Conservation (phyloP, 2,329 filamentous ascomycete species). For the Aaosphaeria arxii region DNA sequence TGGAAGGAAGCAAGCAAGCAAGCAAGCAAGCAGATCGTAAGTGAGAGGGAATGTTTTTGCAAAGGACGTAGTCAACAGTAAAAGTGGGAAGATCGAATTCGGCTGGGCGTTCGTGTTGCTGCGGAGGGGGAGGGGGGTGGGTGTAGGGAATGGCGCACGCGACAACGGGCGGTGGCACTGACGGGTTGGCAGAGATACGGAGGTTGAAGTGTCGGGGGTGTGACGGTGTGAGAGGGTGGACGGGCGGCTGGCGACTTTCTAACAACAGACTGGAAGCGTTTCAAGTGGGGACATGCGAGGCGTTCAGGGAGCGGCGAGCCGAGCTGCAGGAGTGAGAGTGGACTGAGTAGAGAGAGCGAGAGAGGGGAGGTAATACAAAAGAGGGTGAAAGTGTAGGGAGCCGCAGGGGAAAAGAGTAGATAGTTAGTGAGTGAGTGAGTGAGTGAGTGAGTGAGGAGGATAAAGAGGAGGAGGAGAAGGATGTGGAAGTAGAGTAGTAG, state of each 20-base stretch:
- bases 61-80: background rate
- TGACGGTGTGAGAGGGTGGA: background rate
- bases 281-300: background rate
- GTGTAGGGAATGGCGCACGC: slow-evolving; percentile 10
- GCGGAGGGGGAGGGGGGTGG: background rate
- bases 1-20: background rate
- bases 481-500: no score
- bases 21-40: background rate
- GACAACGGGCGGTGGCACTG: slow-evolving; percentile 8
- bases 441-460: background rate
- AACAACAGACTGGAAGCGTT: background rate
- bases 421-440: background rate
- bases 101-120: background rate
- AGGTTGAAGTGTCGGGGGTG: background rate
- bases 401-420: background rate
- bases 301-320: background rate
- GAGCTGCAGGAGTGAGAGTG: background rate
- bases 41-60: background rate
- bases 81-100: background rate
- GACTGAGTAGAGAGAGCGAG: background rate
- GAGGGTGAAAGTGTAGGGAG: background rate
- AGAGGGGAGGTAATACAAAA: background rate
- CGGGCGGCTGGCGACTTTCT: background rate
- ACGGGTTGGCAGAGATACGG: slow-evolving; percentile 1
- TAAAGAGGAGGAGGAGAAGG: background rate